Base-by-base conservation (phyloP, 2,329 filamentous ascomycete genomes). In the Ophiostoma ulmi region DNA sequence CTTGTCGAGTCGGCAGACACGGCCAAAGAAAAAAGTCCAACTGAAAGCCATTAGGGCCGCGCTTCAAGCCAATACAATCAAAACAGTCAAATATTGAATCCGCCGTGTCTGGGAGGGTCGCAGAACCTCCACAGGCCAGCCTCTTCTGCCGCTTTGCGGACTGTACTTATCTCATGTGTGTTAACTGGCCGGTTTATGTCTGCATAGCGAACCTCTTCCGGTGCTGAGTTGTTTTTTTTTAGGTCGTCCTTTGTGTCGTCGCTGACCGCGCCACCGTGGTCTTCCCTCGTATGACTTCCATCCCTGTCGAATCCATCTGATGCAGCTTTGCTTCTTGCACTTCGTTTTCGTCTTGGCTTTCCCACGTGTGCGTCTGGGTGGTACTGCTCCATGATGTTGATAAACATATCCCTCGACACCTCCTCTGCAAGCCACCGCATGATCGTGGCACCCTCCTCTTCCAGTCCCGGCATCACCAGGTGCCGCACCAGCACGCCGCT, bases 381-480 rank as follows among this genome's bases (percentile, higher is more conserved):
- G 76, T 95, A 95, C 79, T 96, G 92, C 79, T 96, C 92, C 92
- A 95, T 95, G 74, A 96, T 89, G 77, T 96, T 90, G 72, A 95
- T 86, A 79, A 94, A 94, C 63, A 91, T 83, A 78, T 95, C 91
- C 70, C 82, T 84, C 3, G 90, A 92, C 1, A 96, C 84, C 69
- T 93, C 86, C 38, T 85, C 82, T 0, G 91, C 92, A 20, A 96
- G 81, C 84, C 91, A 96, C 73, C 81, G 83, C 83, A 96, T 90
- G 72, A 96, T 95, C 73, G 88, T 82, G 68, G 84, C 83, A 0
- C 90, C 90, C 79, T 95, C 92, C 22, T 86, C 86, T 76, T 91
- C 90, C 75, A 89, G 88, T 0, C 91, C 91, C 0, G 92, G 92
- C 92, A 96, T 96, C 36, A 94, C 91, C 1, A 96, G 84, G 79